Conservation (phyloP, 495 filamentous ascomycete species). For the Penicillium robsamsonii region DNA sequence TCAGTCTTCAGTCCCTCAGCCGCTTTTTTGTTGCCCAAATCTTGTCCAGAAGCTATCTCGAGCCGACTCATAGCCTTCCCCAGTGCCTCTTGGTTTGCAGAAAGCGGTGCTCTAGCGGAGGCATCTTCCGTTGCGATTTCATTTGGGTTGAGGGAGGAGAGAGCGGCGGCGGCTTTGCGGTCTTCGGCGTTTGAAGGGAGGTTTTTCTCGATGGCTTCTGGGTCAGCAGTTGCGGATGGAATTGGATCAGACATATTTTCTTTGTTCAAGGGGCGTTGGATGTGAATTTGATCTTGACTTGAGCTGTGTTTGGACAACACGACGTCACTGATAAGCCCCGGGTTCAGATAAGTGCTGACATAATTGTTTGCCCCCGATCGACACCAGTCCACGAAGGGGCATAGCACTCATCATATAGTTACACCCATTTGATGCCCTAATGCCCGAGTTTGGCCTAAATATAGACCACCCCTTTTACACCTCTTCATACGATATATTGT, state of each 20-base stretch:
- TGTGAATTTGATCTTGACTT: neutral
- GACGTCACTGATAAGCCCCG: constrained; percentile 4
- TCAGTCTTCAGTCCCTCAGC: constrained; percentile 43
- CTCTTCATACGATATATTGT: too few species aligned
- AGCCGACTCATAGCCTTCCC: constrained; percentile 78
- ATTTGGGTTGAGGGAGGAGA: constrained; percentile 70
- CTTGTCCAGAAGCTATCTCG: constrained; percentile 45
- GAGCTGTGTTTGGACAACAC: neutral
- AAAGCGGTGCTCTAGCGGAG: constrained; percentile 44
- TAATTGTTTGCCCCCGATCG: constrained; percentile 1
- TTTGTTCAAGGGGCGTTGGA: neutral
- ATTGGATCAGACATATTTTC: constrained; percentile 57
- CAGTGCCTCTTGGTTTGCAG: constrained; percentile 75
- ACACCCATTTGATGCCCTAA: too few species aligned
- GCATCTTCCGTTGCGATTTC: constrained; percentile 49
- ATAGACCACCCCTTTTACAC: too few species aligned
- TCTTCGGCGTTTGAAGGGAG: constrained; percentile 74
- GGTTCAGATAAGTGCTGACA: constrained; percentile 1
- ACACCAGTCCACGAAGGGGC: too few species aligned
- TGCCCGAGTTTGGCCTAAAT: too few species aligned
- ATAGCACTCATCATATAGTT: too few species aligned
- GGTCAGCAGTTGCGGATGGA: constrained; percentile 67
- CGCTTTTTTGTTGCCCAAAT: constrained; percentile 15
- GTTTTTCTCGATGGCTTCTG: constrained; percentile 55
- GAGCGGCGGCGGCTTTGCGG: constrained; percentile 85